Evolutionary conservation across 2,329 filamentous ascomycete species (phyloP), one percentile per base, ranked within the genome.

Genomic region (Alternaria postmessia): DNA sequence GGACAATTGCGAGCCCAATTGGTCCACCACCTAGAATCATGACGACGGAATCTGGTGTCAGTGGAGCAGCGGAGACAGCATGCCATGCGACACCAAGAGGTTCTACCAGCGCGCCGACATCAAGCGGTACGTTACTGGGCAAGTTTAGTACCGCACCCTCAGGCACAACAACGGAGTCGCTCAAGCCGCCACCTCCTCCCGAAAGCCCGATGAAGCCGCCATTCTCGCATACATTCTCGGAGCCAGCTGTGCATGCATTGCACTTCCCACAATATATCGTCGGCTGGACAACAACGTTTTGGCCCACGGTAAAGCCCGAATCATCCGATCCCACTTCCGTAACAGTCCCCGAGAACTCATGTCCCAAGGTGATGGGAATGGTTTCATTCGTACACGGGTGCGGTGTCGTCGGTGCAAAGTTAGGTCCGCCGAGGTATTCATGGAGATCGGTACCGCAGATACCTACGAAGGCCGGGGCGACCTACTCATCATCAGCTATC

Each of bases 61-160:
- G 74, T 0, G 81, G 81, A 0, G 81, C 81, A 4, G 84, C 77
- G 5, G 81, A 80, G 9, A 88, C 83, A 0, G 87, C 87, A 66
- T 90, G 88, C 87, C 87, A 89, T 8, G 86, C 87, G 0, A 90
- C 87, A 0, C 86, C 81, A 3, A 90, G 77, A 0, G 88, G 88
- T 65, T 90, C 88, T 7, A 89, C 83, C 3, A 90, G 78, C 0
- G 88, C 87, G 54, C 72, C 85, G 16, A 86, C 78, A 42, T 87
- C 83, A 20, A 87, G 79, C 0, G 81, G 78, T 8, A 87, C 76
- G 51, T 82, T 81, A 5, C 83, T 79, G 0, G 87, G 86, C 0
- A 89, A 76, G 2, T 80, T 80, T 44, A 86, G 79, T 0, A 84
- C 80, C 8, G 83, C 82, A 5, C 78, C 75, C 26, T 81, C 78